Evolutionary conservation across 2,329 filamentous ascomycete species (phyloP), one percentile per base, ranked within the genome.

Genomic region (Didymella segeticola): DNA sequence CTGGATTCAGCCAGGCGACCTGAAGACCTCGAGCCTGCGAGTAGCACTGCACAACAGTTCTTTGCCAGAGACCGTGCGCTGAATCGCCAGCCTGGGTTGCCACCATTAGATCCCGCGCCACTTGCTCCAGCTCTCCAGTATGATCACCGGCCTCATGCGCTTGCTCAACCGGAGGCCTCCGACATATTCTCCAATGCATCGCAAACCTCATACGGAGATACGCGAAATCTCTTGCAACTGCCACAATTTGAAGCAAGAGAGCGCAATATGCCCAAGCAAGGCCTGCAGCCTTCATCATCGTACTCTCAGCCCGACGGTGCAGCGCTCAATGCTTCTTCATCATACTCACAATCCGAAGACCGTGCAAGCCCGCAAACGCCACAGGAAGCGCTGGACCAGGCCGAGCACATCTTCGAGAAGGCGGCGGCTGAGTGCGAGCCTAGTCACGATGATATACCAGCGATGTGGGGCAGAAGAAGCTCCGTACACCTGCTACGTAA

Each of bases 121-220:
- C 60, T 70, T 12, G 66, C 62, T 22, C 66, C 72, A 33, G 48
- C 68, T 10, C 70, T 71, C 26, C 54, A 67, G 36, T 63, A 64
- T 31, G 54, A 61, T 10, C 54, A 64, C 10, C 26, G 15, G 2
- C 31, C 54, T 12, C 55, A 51, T 17, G 11, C 43, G 2, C 30
- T 56, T 19, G 46, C 54, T 5, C 58, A 42, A 19, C 52, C 41
- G n/a, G 60, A 59, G 0, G 8, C 49, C 3, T 71, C 69, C 1
- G 63, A 64, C 0, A 52, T 69, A 30, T 63, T 69, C 31, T 69
- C 70, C 0, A 53, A 62, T 8, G 51, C 26, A 26, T 70, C 70
- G 2, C 65, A 63, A 4, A 63, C 72, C 22, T 75, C 73, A 5
- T 75, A 75, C 45, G 73, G 70, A 23, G 70, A 74, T 43, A 75